phyloP scores from a whole-genome alignment of 371 early-diverging fungal genomes.

The Mortierella sp. region DNA sequence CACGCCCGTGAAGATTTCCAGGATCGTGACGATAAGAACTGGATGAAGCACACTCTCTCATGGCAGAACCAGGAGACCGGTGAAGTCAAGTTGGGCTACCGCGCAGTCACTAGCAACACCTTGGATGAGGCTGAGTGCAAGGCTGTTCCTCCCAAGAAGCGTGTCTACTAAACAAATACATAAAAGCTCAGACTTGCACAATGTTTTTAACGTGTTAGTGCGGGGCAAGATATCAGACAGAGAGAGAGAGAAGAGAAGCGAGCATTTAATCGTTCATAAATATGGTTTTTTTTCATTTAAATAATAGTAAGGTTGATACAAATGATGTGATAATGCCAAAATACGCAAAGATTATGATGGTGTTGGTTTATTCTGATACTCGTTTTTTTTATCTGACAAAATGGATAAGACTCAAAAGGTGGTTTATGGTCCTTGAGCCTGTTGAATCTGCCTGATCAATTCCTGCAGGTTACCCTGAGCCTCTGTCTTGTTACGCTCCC shows the following conservation, averaged over 20 bases:
- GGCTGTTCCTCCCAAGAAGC: slow-evolving; percentile 93
- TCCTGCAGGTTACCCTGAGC: slow-evolving; percentile 79
- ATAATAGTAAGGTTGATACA: neutral
- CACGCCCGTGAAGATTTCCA: slow-evolving; percentile 97
- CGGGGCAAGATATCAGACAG: neutral
- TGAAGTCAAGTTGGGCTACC: slow-evolving; percentile 85
- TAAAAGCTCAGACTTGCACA: neutral
- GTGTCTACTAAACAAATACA: slow-evolving; percentile 84
- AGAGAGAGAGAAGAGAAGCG: neutral
- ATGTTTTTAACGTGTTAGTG: slow-evolving; percentile 7
- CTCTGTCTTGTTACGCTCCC: slow-evolving; percentile 75
- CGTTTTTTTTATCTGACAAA: neutral
- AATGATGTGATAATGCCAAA: neutral
- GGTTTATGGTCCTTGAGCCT: slow-evolving; percentile 25
- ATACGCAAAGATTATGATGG: too few relatives aligned
- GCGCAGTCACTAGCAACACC: slow-evolving; percentile 83
- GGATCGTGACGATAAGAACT: slow-evolving; percentile 92
- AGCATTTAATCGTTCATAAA: slow-evolving; percentile 5
- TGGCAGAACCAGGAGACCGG: slow-evolving; percentile 90
- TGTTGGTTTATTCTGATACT: neutral
- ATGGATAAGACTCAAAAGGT: neutral
- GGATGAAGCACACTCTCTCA: slow-evolving; percentile 99
- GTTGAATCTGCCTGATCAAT: slow-evolving; percentile 61
- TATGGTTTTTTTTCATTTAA: neutral
- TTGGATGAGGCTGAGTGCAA: slow-evolving; percentile 95